Evolutionary conservation across 1,284 basidiomycete species (phyloP).

Genomic region (Ceratobasidium sp.): DNA sequence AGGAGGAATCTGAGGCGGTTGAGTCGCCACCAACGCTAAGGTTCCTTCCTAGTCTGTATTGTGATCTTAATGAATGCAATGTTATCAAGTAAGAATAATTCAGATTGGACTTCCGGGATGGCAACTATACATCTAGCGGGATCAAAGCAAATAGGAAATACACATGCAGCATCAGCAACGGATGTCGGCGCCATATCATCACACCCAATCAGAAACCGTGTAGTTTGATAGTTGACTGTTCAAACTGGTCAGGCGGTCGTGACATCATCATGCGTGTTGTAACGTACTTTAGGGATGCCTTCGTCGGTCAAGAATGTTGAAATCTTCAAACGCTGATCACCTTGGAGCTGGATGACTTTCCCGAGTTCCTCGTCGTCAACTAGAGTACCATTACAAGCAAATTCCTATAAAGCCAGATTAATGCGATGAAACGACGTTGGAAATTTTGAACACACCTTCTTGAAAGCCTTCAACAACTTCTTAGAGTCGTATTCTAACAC

Average conservation of each 20-base stretch:
- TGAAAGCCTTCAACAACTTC: conserved; percentile 99
- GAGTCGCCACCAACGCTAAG: background rate
- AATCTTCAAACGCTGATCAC: conserved; percentile 96
- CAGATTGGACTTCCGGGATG: background rate
- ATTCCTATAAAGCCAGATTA: conserved; percentile 70
- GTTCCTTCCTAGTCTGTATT: background rate
- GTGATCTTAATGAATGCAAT: background rate
- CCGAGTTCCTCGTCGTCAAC: conserved; percentile 98
- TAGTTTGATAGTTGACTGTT: conserved; percentile 74
- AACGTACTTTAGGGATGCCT: conserved; percentile 66
- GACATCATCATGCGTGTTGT: background rate
- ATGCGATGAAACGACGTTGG: background rate
- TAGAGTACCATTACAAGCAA: conserved; percentile 98
- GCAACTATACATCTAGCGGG: conserved; percentile 22
- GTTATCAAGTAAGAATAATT: conserved; percentile 14
- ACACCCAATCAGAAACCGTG: conserved; percentile 76
- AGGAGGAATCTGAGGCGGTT: background rate
- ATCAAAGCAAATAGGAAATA: conserved; percentile 27
- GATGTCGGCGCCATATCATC: conserved; percentile 33
- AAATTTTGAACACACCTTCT: conserved; percentile 71
- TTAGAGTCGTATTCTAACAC: conserved; percentile 93
- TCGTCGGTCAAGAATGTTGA: conserved; percentile 84
- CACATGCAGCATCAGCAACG: background rate
- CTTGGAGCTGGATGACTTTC: conserved; percentile 98
- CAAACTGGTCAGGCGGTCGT: background rate